Evolutionary conservation across 768 basidiomycete genomes (phyloP), one percentile per base, ranked within the genome.

Genomic region (Coprinopsis marcescibilis): DNA sequence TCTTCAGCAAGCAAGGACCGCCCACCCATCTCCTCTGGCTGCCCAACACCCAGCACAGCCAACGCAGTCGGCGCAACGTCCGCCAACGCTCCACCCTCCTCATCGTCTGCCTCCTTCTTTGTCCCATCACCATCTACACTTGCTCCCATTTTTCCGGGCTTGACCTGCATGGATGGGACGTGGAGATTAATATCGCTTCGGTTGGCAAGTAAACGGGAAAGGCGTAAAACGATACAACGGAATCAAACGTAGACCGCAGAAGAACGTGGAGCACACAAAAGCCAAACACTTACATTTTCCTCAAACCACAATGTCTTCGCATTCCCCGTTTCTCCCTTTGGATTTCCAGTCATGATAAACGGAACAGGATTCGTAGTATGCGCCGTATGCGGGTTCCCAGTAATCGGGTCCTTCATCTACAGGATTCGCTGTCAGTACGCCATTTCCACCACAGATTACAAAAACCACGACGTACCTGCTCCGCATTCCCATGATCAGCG

Each of bases 401-500:
- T 93, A 53, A 82, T 76, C 2, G 74, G 72, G 64, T 94, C 87
- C 51, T 81, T 68, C 92, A 94, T 94, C 33, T 43, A 29, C 10
- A 5, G 25, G 17, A 11, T 37, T 37, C 35, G 11, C 35, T 37
- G 10, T 17, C 8, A 11, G 7, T 7, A 11, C 7, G 11, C 35
- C 7, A 37, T 11, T 11, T 37, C 35, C 17, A 7, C 8, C 8
- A 10, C 35, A 11, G 11, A 37, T 11, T 11, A 37, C 11, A 7
- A 37, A 37, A 8, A 19, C 8, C 12, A 21, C 4, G 7, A 43
- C 41, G 4, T 20, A 43, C 41, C 69, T 93, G 88, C 65, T 95
- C 92, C 33, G 92, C 93, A 60, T 97, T 97, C 3, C 93, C 93
- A 63, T 96, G 93, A 63, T 96, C 94, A 11, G 93, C 84, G 2